Percentiles rank a stretch among this genome's conserved stretches.
Conservation (phyloP, 2,329 filamentous ascomycete genomes). For the Trichoderma sp. region DNA sequence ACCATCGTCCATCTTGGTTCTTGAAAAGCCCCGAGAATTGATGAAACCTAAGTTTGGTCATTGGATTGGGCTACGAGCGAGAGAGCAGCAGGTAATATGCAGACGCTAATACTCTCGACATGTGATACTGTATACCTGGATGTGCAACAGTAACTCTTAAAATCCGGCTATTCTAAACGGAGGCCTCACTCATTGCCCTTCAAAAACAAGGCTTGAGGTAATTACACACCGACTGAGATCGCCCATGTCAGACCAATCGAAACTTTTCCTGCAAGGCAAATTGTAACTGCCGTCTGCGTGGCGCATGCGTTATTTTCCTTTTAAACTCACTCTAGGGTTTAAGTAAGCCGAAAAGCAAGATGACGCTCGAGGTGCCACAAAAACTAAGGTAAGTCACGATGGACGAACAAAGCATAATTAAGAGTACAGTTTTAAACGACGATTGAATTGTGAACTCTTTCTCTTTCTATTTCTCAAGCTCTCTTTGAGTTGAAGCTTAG, state of each 20-base stretch:
- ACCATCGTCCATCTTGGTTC: background rate
- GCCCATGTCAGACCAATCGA: background rate
- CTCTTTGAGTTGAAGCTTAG: background rate
- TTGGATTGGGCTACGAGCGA: background rate
- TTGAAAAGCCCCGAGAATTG: background rate
- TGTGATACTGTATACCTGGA: background rate
- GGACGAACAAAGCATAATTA: background rate
- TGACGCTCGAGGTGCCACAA: background rate
- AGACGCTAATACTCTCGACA: background rate
- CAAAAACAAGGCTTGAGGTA: background rate
- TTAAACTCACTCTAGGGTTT: background rate
- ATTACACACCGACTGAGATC: conserved; percentile 12
- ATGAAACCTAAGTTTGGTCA: background rate
- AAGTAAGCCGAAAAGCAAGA: background rate
- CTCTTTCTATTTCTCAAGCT: background rate
- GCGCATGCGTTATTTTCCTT: conserved; percentile 15
- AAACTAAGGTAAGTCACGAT: background rate
- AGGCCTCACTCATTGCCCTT: background rate
- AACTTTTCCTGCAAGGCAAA: background rate
- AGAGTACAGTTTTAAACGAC: background rate
- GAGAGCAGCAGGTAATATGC: no score
- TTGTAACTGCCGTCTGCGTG: background rate
- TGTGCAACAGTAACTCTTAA: background rate
- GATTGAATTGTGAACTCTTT: background rate
- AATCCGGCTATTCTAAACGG: background rate